Base-by-base conservation (phyloP, 345 rosid species). In the Garcia nutans region DNA sequence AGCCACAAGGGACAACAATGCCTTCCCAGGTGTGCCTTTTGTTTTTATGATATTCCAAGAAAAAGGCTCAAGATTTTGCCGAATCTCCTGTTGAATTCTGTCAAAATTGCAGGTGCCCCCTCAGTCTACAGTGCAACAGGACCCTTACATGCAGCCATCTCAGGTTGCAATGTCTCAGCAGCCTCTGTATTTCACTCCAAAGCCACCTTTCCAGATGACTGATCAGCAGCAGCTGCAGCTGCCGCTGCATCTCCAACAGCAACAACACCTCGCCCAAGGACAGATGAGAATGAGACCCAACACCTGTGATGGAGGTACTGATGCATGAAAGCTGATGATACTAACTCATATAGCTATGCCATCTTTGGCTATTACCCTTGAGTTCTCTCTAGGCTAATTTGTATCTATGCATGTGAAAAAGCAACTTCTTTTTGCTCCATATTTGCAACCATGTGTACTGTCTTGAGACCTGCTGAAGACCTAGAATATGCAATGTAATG, bases 141-240 rank as follows among this genome's bases (percentile, higher is more conserved):
- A 79, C 77, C 80, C 69, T 17, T 68, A 72, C 64, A 45, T 52
- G 37, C 80, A 74, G 66, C 76, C 80, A 65, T 65, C 82, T 55
- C 85, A 77, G 61, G 73, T 57, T 23, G 78, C 78, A 77, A 78
- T 76, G 50, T 33, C 77, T 56, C 83, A 75, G 70, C 86, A 76
- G 37, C 66, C 72, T 1, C 59, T 75, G 23, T 79, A 66, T 69
- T 24, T 22, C 20, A 58, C 63, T 22, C 54, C 75, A 2, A 79
- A 58, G 37, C 67, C 26, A 12, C 78, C 78, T 69, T 64, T 81
- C 61, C 83, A 70, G 16, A 24, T 73, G 13, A 79, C 33, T 41
- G 78, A 79, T 44, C 81, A 72, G 2, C 77, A 65, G 42, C 84
- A 76, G 76, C 81, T 60, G 31, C 74, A 28, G 12, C 56, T 58